Conservation (phyloP, 1,284 basidiomycete species). For the Ganoderma leucocontextum region DNA sequence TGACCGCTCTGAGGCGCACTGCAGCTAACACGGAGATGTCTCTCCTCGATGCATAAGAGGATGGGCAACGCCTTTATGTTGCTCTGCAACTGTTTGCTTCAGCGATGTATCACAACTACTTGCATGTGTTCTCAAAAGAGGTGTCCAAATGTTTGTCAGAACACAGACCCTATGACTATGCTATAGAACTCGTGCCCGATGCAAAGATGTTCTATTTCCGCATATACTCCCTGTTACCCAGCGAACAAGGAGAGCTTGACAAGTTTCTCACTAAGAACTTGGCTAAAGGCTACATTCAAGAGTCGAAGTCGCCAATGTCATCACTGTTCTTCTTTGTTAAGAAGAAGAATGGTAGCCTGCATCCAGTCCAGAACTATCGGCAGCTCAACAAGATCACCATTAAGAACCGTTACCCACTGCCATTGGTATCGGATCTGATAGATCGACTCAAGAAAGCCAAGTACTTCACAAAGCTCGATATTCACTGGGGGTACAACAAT, state of each 20-base stretch:
- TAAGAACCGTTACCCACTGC: slow-evolving; percentile 23
- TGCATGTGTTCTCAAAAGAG: no score
- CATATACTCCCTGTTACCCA: slow-evolving; percentile 12
- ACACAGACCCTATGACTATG: slow-evolving; percentile 15
- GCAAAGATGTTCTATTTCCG: slow-evolving; percentile 9
- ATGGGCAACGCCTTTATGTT: no score
- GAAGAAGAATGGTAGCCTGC: slow-evolving; percentile 46
- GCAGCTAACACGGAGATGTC: no score
- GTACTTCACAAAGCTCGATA: no score
- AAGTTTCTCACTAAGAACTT: slow-evolving; percentile 44
- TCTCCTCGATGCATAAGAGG: no score
- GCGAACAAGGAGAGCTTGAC: slow-evolving; percentile 11
- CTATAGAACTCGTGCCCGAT: slow-evolving; percentile 14
- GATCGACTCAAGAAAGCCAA: slow-evolving; percentile 13
- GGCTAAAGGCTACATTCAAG: slow-evolving; percentile 29
- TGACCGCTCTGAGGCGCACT: no score
- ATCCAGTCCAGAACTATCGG: slow-evolving; percentile 18
- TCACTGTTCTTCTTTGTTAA: slow-evolving; percentile 48
- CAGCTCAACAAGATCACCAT: slow-evolving; percentile 28
- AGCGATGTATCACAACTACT: no score
- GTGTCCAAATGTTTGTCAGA: not conserved
- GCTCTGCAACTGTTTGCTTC: no score
- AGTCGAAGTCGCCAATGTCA: slow-evolving; percentile 38
- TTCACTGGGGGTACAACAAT: no score
- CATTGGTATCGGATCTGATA: slow-evolving; percentile 17